A percentile compares a stretch with the other conserved stretches of the same genome.
These are phyloP conservation scores for Plantago major DNA, from an alignment of 257 asterid species.

Conservation along the genomic window DNA sequence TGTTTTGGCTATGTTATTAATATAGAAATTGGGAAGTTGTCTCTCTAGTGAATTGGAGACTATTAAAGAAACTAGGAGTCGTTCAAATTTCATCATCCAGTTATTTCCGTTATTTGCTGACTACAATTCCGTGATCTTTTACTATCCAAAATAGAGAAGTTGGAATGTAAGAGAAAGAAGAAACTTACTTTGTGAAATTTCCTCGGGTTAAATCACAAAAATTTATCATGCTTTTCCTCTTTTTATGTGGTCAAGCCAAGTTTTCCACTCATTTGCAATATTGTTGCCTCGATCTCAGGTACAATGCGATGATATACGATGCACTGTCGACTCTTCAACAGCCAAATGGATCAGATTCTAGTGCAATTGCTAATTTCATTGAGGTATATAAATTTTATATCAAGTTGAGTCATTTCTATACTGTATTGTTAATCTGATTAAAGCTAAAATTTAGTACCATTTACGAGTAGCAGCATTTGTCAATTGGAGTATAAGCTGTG, in stretches of 20 bases:
- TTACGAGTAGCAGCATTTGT: slow-evolving; percentile 1
- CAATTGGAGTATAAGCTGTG: neutral
- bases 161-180: neutral
- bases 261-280: neutral
- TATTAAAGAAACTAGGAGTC: neutral
- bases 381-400: slow-evolving; percentile 48
- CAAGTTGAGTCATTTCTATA: slow-evolving; percentile 7
- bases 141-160: neutral
- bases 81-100: neutral
- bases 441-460: slow-evolving; percentile 1
- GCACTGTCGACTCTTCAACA: slow-evolving; percentile 66
- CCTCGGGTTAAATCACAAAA: neutral
- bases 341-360: slow-evolving; percentile 65
- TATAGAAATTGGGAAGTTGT: neutral
- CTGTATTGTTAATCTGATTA: slow-evolving; percentile 7
- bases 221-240: neutral
- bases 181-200: neutral
- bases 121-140: neutral
- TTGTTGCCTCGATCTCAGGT: slow-evolving; percentile 39
- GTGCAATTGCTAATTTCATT: slow-evolving; percentile 56
- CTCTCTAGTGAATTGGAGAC: neutral
- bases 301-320: slow-evolving; percentile 61
- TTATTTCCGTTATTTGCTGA: neutral
- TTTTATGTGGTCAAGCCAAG: neutral
- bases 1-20: neutral